Conservation (phyloP, 2,329 filamentous ascomycete genomes). For the Diaporthe eres region DNA sequence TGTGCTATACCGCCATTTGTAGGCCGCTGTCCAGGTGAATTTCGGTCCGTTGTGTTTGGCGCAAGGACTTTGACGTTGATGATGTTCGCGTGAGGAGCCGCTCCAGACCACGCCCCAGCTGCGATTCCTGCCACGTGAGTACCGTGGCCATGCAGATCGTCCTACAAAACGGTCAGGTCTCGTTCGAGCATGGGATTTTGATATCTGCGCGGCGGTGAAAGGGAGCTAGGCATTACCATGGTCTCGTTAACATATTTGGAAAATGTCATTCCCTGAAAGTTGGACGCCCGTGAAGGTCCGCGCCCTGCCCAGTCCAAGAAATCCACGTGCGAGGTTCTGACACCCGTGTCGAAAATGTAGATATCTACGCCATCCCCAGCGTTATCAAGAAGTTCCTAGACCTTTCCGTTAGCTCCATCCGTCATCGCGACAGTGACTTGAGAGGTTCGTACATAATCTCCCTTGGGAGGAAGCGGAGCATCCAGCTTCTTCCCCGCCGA, state of each 20-base stretch:
- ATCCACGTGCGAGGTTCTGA: too few species aligned
- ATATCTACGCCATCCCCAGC: too few species aligned
- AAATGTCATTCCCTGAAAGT: not conserved
- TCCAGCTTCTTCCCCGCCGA: too few species aligned
- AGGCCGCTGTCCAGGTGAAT: not conserved
- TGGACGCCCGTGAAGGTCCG: not conserved
- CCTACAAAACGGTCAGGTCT: not conserved
- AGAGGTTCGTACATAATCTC: too few species aligned
- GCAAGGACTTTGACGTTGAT: not conserved
- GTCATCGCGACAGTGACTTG: too few species aligned
- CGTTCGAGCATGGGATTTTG: not conserved
- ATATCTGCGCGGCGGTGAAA: not conserved
- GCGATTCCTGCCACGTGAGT: not conserved
- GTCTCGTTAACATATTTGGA: not conserved
- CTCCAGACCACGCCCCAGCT: not conserved
- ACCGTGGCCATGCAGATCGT: not conserved
- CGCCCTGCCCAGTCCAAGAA: too few species aligned
- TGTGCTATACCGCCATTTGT: not conserved
- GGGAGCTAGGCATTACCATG: not conserved
- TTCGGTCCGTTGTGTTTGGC: not conserved
- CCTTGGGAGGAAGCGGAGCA: too few species aligned
- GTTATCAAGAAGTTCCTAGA: too few species aligned
- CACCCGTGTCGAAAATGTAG: too few species aligned
- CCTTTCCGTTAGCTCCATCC: too few species aligned
- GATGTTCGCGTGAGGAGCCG: not conserved